Evolutionary conservation across 2,329 filamentous ascomycete genomes (phyloP).

Genomic region (Coniosporium tulheliwenetii): DNA sequence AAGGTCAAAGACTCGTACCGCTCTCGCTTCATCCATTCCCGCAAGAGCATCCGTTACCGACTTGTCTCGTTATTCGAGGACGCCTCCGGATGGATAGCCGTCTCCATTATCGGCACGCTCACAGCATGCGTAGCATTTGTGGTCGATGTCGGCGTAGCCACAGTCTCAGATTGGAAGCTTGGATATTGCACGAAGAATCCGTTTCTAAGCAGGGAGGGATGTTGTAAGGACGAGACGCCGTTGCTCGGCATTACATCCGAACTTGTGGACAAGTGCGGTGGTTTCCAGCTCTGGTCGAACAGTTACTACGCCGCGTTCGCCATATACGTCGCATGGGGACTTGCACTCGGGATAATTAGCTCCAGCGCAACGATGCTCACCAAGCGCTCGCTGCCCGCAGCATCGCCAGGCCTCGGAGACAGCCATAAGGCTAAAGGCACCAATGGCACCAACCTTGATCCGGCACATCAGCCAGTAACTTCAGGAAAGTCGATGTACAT

Average conservation of each 20-base stretch:
- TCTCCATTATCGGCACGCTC: slow-evolving; percentile 35
- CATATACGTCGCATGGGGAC: slow-evolving; percentile 33
- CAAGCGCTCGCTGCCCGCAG: slow-evolving; percentile 31
- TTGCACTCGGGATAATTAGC: slow-evolving; percentile 34
- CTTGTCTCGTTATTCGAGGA: slow-evolving; percentile 30
- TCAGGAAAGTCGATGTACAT: slow-evolving; percentile 40
- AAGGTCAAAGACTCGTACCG: slow-evolving; percentile 42
- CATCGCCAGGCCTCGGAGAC: slow-evolving; percentile 11
- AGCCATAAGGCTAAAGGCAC: slow-evolving; percentile 12
- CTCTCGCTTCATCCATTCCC: slow-evolving; percentile 28
- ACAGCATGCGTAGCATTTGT: slow-evolving; percentile 40
- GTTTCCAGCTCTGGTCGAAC: slow-evolving; percentile 29
- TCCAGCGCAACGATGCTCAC: slow-evolving; percentile 34
- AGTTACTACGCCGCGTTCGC: slow-evolving; percentile 26
- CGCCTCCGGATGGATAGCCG: slow-evolving; percentile 40
- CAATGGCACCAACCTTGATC: slow-evolving; percentile 2
- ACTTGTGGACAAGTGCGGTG: slow-evolving; percentile 16
- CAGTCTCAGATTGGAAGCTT: slow-evolving; percentile 40
- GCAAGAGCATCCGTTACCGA: slow-evolving; percentile 24
- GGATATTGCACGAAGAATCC: slow-evolving; percentile 36
- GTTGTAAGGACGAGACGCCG: slow-evolving; percentile 25
- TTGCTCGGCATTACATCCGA: slow-evolving; percentile 12
- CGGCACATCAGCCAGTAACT: slow-evolving; percentile 6
- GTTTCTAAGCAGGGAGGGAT: slow-evolving; percentile 32
- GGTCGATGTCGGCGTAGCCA: slow-evolving; percentile 39